A percentile compares a stretch with the other conserved stretches of the same genome.
Evolutionary conservation across 768 basidiomycete species (phyloP).

Genomic region (Boletus patriciae): DNA sequence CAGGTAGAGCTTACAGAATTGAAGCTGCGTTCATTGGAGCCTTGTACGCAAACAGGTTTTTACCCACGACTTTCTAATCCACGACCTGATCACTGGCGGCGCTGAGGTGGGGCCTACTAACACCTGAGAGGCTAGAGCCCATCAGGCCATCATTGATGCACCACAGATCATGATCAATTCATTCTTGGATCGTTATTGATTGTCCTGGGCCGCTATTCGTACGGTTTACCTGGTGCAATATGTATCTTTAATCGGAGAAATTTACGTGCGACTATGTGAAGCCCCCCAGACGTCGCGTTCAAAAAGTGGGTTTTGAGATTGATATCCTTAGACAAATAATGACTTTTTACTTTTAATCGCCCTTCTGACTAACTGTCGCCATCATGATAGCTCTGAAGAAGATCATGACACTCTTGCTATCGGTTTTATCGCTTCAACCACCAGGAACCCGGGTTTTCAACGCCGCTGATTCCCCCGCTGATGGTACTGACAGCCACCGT

Average conservation of each 20-base stretch:
- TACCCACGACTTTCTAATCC: no score
- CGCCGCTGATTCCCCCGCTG: slow-evolving; percentile 35
- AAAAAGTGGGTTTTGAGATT: slow-evolving; percentile 10
- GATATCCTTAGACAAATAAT: slow-evolving; percentile 20
- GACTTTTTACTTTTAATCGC: background rate
- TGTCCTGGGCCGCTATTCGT: slow-evolving; percentile 33
- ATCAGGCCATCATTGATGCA: no score
- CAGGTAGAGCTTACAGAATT: no score
- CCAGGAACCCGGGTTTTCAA: slow-evolving; percentile 41
- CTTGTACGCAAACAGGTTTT: no score
- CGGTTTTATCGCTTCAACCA: slow-evolving; percentile 37
- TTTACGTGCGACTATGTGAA: slow-evolving; percentile 5
- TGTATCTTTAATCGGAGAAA: no score
- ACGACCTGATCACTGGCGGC: no score
- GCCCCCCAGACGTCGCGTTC: background rate
- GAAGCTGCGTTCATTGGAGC: no score
- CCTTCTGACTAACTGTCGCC: background rate
- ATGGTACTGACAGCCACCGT: slow-evolving; percentile 32
- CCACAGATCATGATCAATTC: no score
- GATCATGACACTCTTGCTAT: slow-evolving; percentile 30
- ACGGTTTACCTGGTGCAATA: slow-evolving; percentile 19
- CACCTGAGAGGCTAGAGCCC: no score
- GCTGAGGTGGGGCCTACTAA: no score
- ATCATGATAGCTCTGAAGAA: slow-evolving; percentile 35
- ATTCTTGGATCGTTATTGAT: no score